Base-by-base conservation (phyloP, 495 filamentous ascomycete genomes). In the Copromyces sp. region DNA sequence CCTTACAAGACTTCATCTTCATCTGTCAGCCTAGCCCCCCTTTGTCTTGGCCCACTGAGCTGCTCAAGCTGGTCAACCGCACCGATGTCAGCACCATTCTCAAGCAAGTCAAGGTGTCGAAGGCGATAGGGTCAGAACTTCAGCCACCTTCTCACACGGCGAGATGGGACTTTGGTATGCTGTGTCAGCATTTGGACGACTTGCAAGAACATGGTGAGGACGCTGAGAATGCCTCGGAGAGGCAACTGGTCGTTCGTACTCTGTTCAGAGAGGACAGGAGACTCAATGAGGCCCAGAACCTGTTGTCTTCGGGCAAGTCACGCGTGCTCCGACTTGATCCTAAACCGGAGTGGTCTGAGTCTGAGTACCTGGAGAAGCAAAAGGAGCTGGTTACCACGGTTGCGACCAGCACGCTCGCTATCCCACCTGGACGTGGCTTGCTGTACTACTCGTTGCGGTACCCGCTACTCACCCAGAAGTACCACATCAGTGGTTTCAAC, bases 251-350 rank as follows among this genome's bases (percentile, higher is more conserved):
- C 11, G 93, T 94, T 16, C 87, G 90, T 59, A 82, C 95, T 16
- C 90, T 98, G 69, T 99, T 97, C 84, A 90, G 90, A 69, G 93
- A 98, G 70, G 95, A 99, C 75, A 89, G 91, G 71, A 91, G 95
- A 24, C 91, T 96, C 70, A 83, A 90, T 35, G 95, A 98, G 80
- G 95, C 93, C 3, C 87, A 87, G 45, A 87, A 84, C 71, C 82
- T 99, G 68, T 83, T 99, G 8, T 92, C 95, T 68, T 92, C 94
- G 37, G 86, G 88, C 9, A 92, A 91, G 74, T 85, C 91, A 32
- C 89, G 94, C 32, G 85, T 91, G n/a, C 90, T 94, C 40, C 89
- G 91, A 39, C 92, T 93, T 70, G 83, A 89, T 70, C 89, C 93
- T 2, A 88, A 93, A 73, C 89, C 90, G 0, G 89, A 90, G 42